These are phyloP conservation scores for Pseudogymnoascus sp. DNA, from an alignment of 2,329 filamentous ascomycete genomes.

Conservation along the genomic window DNA sequence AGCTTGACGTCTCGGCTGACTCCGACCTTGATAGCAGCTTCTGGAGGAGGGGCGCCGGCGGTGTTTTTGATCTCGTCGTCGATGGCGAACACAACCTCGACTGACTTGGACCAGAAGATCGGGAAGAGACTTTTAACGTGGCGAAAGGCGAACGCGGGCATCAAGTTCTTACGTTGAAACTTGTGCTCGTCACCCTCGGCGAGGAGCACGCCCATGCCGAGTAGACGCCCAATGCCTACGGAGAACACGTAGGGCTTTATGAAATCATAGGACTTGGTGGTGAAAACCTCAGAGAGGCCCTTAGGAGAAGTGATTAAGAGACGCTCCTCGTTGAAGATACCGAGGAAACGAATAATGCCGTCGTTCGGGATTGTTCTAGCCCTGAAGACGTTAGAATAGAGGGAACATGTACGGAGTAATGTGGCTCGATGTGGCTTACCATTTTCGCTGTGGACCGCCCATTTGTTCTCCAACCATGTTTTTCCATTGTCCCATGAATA, in stretches of 20 bases:
- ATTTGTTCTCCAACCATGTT: conserved; percentile 31
- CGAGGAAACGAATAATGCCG: conserved; percentile 59
- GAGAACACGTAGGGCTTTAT: conserved; percentile 42
- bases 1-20: not conserved
- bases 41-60: conserved; percentile 27
- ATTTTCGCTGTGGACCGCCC: conserved; percentile 31
- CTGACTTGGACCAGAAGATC: conserved; percentile 70
- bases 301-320: conserved; percentile 54
- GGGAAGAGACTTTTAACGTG: conserved; percentile 81
- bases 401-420: conserved; percentile 38
- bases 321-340: conserved; percentile 53
- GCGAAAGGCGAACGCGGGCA: conserved; percentile 77
- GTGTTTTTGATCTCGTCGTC: conserved; percentile 38
- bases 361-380: conserved; percentile 53
- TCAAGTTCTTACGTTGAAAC: conserved; percentile 66
- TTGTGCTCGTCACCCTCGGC: conserved; percentile 91
- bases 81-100: conserved; percentile 58
- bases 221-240: conserved; percentile 47
- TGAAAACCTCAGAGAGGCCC: conserved; percentile 60
- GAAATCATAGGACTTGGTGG: conserved; percentile 62
- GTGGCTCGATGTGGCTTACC: conserved; percentile 17
- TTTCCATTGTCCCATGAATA: conserved; percentile 37
- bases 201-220: conserved; percentile 65
- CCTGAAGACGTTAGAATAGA: conserved; percentile 31
- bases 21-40: conserved; percentile 16